Evolutionary conservation across 495 filamentous ascomycete genomes (phyloP).

Genomic region (Extremus antarcticus): DNA sequence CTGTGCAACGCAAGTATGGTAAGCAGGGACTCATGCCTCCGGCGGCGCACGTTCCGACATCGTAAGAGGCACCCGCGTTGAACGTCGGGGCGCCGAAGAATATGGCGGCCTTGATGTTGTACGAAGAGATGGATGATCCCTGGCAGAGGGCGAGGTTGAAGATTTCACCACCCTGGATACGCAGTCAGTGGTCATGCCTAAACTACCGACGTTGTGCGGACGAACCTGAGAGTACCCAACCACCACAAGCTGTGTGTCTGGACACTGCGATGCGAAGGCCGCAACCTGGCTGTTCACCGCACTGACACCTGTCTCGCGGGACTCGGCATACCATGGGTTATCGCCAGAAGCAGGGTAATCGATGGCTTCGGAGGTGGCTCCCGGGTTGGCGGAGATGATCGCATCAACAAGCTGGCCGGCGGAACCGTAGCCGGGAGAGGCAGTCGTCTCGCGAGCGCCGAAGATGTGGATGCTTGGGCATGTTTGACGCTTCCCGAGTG

Average conservation of each 20-base stretch:
- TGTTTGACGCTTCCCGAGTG: neutral
- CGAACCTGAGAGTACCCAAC: conserved; percentile 12
- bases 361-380: conserved; percentile 14
- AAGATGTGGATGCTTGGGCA: conserved; percentile 16
- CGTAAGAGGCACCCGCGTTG: conserved; percentile 6
- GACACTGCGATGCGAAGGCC: conserved; percentile 8
- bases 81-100: conserved; percentile 13
- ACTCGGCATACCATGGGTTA: conserved; percentile 6
- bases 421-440: conserved; percentile 15
- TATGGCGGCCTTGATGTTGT: conserved; percentile 19
- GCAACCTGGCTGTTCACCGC: conserved; percentile 10
- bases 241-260: conserved; percentile 13
- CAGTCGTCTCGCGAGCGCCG: conserved; percentile 21
- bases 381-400: conserved; percentile 16
- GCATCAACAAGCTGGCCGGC: conserved; percentile 12
- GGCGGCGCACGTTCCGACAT: conserved; percentile 10
- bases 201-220: neutral
- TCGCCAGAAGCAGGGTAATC: conserved; percentile 15
- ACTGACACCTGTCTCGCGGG: conserved; percentile 8
- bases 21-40: conserved; percentile 14
- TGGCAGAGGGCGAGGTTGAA: conserved; percentile 14
- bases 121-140: conserved; percentile 13
- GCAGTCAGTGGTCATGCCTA: neutral
- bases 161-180: conserved; percentile 14
- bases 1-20: too few species aligned